These are phyloP conservation scores for Ophiostoma himal-ulmi DNA, from an alignment of 2,329 filamentous ascomycete species.

Conservation along the genomic window DNA sequence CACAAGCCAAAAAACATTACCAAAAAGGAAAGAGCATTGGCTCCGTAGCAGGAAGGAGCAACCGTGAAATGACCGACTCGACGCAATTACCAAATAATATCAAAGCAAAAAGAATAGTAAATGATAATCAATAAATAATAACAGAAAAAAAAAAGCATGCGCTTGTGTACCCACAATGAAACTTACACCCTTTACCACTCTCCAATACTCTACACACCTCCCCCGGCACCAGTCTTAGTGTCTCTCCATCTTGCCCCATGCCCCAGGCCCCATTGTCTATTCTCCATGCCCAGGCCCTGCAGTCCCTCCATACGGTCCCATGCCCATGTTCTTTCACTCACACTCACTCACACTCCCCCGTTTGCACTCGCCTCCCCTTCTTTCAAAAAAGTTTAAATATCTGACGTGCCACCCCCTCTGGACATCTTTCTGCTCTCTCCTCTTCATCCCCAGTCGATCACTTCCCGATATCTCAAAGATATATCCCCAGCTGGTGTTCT, in stretches of 20 bases:
- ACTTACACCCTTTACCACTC: not conserved
- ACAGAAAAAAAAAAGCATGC: not conserved
- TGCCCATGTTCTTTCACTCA: not conserved
- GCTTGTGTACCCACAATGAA: conserved; percentile 4
- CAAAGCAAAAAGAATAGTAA: not conserved
- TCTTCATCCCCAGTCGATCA: conserved; percentile 16
- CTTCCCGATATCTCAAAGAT: conserved; percentile 14
- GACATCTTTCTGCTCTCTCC: conserved; percentile 2
- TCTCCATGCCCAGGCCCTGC: not conserved
- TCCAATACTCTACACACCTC: not conserved
- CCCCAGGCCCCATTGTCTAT: not conserved
- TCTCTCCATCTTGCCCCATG: conserved; percentile 10
- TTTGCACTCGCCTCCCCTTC: not conserved
- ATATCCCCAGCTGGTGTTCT: conserved; percentile 14
- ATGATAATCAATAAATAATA: not conserved
- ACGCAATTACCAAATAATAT: not conserved
- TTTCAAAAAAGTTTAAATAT: conserved; percentile 22
- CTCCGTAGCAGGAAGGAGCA: conserved; percentile 2
- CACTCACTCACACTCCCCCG: not conserved
- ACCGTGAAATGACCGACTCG: not conserved
- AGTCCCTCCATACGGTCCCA: not conserved
- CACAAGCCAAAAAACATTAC: not conserved
- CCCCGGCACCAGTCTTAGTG: conserved; percentile 2
- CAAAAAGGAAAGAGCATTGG: not conserved
- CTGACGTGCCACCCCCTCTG: conserved; percentile 19